Conservation (phyloP, 306 rosid genomes). For the Pterocarpus macrocarpus region DNA sequence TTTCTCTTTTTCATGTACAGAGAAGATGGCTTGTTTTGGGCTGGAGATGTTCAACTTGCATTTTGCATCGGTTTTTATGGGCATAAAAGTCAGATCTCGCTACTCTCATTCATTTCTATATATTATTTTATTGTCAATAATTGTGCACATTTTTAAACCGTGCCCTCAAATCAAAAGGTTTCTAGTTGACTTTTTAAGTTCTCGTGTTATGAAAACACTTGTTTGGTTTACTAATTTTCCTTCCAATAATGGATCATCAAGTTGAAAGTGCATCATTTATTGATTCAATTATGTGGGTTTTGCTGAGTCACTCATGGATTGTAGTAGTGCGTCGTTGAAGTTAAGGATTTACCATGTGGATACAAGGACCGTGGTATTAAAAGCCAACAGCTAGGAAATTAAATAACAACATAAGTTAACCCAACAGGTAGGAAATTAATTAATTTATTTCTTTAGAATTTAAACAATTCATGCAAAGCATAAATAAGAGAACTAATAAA, state of each 20-base stretch:
- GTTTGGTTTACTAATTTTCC: background rate
- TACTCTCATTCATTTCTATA: background rate
- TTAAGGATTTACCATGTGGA: background rate
- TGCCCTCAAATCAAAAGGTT: background rate
- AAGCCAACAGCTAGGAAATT: too few relatives aligned
- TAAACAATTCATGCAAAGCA: too few relatives aligned
- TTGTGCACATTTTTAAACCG: constrained; percentile 27
- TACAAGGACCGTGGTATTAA: background rate
- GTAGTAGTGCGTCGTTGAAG: background rate
- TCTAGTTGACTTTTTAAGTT: constrained; percentile 9
- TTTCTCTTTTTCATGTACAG: background rate
- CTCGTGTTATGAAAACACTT: background rate
- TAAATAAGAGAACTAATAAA: too few relatives aligned
- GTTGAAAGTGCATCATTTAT: background rate
- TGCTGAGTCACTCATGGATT: background rate
- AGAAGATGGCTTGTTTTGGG: background rate
- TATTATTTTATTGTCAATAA: constrained; percentile 43
- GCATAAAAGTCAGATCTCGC: constrained; percentile 37
- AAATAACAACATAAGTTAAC: too few relatives aligned
- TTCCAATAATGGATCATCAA: background rate
- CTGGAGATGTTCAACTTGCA: constrained; percentile 19
- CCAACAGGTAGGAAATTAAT: too few relatives aligned
- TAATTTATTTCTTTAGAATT: too few relatives aligned
- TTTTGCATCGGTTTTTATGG: constrained; percentile 27
- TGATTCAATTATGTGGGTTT: background rate